Evolutionary conservation across 805 yeast species (phyloP), one percentile per base, ranked within the genome.

Genomic region (Clavispora asparagi): DNA sequence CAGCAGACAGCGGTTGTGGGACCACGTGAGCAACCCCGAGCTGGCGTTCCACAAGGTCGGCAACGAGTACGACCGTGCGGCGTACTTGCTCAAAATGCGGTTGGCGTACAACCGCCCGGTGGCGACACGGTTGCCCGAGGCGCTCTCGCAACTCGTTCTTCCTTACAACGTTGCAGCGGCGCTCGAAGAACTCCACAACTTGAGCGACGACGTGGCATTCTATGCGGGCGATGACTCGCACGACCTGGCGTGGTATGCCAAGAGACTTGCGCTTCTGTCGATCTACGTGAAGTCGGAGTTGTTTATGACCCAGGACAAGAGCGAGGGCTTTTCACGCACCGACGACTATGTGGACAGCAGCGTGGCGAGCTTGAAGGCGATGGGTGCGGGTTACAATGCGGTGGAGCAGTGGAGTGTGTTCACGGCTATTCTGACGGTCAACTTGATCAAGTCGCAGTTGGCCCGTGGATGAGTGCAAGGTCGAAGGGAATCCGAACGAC

Each of bases 201-300:
- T 91, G 46, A 76, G 89, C 11, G 98, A 92, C 66, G 98, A 94
- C 60, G 74, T 92, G 48, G 78, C 87, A 39, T 89, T 67, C 63
- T 81, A 79, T 55, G 82, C 96, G 0, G 94, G 91, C 10, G 97
- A 91, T 60, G 59, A 64, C 44, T 78, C 94, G 17, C 82, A 82
- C 53, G 96, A 89, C 63, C 83, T 86, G 61, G 85, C 88, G 4
- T 92, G 99, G 99, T 92, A 92, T 64, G 72, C 95, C n/a, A 87
- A 90, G 60, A 73, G 99, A 53, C 68, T 85, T 13, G 77, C 86
- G 8, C 61, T 92, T 13, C 77, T 87, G 23, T 73, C 85, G 1
- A 76, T 85, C 2, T 88, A 87, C 62, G 85, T 86, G 2, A 78
- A 84, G 33, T 69, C 85, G 35, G 97, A 92, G 63, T 67, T 88